A percentile compares a stretch with the other conserved stretches of the same genome.
Conservation (phyloP, 768 basidiomycete species). For the Lactarius quietus region DNA sequence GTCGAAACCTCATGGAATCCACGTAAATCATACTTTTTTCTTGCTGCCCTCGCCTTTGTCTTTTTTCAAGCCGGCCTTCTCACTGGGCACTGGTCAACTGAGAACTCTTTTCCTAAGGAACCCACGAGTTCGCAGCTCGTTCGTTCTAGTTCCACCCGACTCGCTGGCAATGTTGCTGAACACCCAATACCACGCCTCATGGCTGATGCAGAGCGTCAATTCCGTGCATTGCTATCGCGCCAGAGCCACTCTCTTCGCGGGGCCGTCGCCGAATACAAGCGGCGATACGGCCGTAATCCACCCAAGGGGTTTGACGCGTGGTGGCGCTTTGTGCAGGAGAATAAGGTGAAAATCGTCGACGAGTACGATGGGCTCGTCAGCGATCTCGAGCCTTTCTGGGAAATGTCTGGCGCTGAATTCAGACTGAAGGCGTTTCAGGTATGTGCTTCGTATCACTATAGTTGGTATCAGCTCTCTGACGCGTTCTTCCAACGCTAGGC, state of each 20-base stretch:
- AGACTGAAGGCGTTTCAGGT: conserved; percentile 61
- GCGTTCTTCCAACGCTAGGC: conserved; percentile 30
- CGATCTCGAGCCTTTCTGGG: conserved; percentile 86
- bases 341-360: conserved; percentile 77
- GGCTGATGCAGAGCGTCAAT: conserved; percentile 75
- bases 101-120: conserved; percentile 30
- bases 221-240: conserved; percentile 55
- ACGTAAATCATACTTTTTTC: conserved; percentile 27
- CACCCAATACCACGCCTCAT: conserved; percentile 89
- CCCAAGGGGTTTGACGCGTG: conserved; percentile 90
- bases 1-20: conserved; percentile 8
- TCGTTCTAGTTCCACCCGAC: conserved; percentile 23
- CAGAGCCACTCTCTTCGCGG: conserved; percentile 79
- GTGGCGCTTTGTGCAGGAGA: conserved; percentile 75
- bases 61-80: conserved; percentile 37
- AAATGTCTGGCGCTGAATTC: conserved; percentile 66
- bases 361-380: conserved; percentile 80
- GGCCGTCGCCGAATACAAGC: conserved; percentile 79
- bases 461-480: conserved; percentile 3
- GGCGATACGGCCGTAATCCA: conserved; percentile 72
- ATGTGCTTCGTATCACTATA: conserved; percentile 24
- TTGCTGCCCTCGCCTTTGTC: conserved; percentile 29
- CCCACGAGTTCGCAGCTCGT: conserved; percentile 29
- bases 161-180: conserved; percentile 30
- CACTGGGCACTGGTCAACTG: conserved; percentile 29